A percentile compares a stretch with the other conserved stretches of the same genome.
phyloP scores from a whole-genome alignment of 225 moss, liverwort and hornwort genomes.

The Ulota crispa region DNA sequence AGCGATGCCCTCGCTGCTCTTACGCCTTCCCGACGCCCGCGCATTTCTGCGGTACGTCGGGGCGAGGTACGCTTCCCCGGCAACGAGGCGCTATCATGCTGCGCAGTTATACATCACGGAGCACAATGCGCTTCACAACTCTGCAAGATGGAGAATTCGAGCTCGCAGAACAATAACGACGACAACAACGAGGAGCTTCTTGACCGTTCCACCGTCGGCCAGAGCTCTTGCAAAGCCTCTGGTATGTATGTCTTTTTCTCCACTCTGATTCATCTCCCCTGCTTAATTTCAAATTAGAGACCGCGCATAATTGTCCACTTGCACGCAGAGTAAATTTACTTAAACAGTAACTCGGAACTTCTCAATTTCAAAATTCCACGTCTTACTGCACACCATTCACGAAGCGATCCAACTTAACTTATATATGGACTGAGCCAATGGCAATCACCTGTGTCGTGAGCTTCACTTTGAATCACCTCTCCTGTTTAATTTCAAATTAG shows the following conservation, averaged over 20 bases:
- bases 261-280: neutral
- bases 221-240: slow-evolving; percentile 24
- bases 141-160: neutral
- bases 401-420: neutral
- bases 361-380: neutral
- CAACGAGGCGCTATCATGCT: slow-evolving; percentile 6
- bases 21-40: slow-evolving; percentile 26
- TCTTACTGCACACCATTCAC: neutral
- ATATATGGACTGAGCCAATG: neutral
- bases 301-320: neutral
- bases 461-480: neutral
- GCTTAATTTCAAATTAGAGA: neutral
- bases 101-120: neutral
- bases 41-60: slow-evolving; percentile 13
- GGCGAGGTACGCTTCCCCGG: neutral
- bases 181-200: neutral
- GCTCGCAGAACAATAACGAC: neutral
- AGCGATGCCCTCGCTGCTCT: slow-evolving; percentile 28
- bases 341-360: neutral
- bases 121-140: neutral
- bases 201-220: slow-evolving; percentile 13
- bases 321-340: neutral
- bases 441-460: neutral
- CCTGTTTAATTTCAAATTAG: neutral
- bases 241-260: slow-evolving; percentile 20